A percentile compares a stretch with the other conserved stretches of the same genome.
Evolutionary conservation across 148 eudicot species (phyloP).

Genomic region (Rhododendron kiyosumense): DNA sequence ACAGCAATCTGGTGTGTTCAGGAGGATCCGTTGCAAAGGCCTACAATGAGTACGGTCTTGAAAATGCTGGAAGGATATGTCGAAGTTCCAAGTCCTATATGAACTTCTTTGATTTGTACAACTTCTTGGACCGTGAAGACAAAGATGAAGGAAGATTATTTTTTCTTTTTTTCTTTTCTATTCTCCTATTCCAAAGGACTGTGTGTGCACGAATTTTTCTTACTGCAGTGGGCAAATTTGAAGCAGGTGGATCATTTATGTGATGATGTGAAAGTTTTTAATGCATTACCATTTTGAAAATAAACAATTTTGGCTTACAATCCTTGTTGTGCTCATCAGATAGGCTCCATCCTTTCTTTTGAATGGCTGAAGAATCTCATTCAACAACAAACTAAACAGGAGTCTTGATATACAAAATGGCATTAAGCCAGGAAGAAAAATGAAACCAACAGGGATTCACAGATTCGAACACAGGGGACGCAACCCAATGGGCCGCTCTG

Average conservation of each 20-base stretch:
- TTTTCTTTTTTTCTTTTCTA: not conserved
- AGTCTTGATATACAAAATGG: too few species aligned
- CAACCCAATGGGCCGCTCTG: too few species aligned
- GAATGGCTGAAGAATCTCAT: not conserved
- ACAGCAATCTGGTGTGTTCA: too few species aligned
- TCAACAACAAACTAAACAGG: too few species aligned
- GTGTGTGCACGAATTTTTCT: not conserved
- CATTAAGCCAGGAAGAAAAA: too few species aligned
- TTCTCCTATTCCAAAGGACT: not conserved
- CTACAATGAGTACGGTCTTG: too few species aligned
- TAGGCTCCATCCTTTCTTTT: not conserved
- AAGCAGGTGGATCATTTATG: not conserved
- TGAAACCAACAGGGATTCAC: too few species aligned
- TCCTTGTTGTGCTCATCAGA: not conserved
- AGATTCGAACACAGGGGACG: too few species aligned
- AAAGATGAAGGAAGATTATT: not conserved
- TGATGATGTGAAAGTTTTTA: not conserved
- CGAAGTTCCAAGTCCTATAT: not conserved
- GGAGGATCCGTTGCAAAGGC: too few species aligned
- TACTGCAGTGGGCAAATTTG: not conserved
- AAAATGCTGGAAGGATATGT: conserved; percentile 10
- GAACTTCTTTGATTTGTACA: not conserved
- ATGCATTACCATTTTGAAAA: not conserved
- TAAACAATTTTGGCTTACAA: not conserved
- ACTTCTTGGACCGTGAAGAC: not conserved